Base-by-base conservation (phyloP, 805 yeast species). In the Nematodospora valgi region DNA sequence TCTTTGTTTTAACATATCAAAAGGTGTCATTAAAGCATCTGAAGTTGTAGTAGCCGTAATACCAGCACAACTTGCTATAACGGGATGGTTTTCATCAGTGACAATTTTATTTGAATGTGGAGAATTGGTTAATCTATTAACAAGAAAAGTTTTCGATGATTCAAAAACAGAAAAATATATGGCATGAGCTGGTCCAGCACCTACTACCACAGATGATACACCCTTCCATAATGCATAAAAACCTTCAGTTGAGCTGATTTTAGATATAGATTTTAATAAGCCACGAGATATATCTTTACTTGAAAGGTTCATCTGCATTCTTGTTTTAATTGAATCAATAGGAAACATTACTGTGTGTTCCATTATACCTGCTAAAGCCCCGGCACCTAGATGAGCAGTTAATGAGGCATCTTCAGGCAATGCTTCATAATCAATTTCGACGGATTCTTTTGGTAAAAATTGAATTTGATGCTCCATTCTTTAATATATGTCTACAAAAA, bases 121-220 rank as follows among this genome's bases (percentile, higher is more conserved):
- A 3, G 61, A 43, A 33, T 52, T 48, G 14, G 69, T 59, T 27
- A 64, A 48, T 29, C 58, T 56, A 48, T 68, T 73, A 27, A 68
- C 73, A 32, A 83, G 59, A 9, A 70, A 54, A 6, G 82, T 77
- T 54, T 84, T 83, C 31, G 88, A 72, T 33, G 79, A 72, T 61
- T 91, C 98, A 59, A 88, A 93, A 4, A 93, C 94, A n/a, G 89
- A 80, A 57, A 88, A 91, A 62, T 93, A 91, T 5, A 93, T 83
- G 3, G 98, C 98, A 64, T 91, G 98, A 3, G 98, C 97, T 2
- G 98, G 98, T 5, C 98, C 98, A n/a, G 98, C 97, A 24, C 98
- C 98, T 42, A 91, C 55, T 2, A 88, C 80, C 40, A 93, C 95
- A 1, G 96, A 84, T 16, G 87, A 80, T 12, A 91, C 86, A 37